Evolutionary conservation across 1,284 basidiomycete species (phyloP), one percentile per base, ranked within the genome.

Genomic region (Macrocybe sp.): DNA sequence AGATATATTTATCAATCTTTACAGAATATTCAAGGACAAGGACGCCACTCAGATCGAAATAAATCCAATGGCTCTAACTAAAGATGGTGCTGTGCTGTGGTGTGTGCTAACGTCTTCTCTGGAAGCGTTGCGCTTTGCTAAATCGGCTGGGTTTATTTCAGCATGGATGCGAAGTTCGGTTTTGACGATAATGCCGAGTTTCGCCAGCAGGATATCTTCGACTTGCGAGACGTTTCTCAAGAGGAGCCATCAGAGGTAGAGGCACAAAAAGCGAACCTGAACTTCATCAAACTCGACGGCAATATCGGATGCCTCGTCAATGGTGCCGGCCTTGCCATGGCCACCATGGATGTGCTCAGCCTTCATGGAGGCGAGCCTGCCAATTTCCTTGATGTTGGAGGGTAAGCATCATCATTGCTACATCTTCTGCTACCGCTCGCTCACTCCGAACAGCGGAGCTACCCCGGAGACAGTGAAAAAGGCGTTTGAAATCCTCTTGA

Each of bases 41-140:
- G 97, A 99, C 67, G 93, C 96, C 4, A 99, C 97, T 4, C 97
- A 99, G 71, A 97, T 99, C 61, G 97, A 99, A 75, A 99, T 99
- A 69, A 99, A 99, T 75, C 97, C 97, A 22, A 75, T 99, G 72
- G 93, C 94, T n/a, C 89, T 98, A 72, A 90, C 94, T 43, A 80
- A 78, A 34, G 95, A 98, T 64, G 97, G 97, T 8, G 81, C 80
- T 57, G 94, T 99, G 45, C 84, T 99, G 47, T 99, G 95, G 92
- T 92, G 59, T 59, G 78, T 68, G 28, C 12, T 32, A 12, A 29
- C 32, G 34, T 16, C 33, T n/a, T 41, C 45, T 47, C 12, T 37
- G 50, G 29, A 37, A 48, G n/a, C 7, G 50, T 46, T 41, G 14
- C 29, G 46, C 33, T 44, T 51, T 51, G 34, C 40, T 46, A 38